Evolutionary conservation across 2,329 filamentous ascomycete species (phyloP), one percentile per base, ranked within the genome.

Genomic region (Fusarium nygamai): DNA sequence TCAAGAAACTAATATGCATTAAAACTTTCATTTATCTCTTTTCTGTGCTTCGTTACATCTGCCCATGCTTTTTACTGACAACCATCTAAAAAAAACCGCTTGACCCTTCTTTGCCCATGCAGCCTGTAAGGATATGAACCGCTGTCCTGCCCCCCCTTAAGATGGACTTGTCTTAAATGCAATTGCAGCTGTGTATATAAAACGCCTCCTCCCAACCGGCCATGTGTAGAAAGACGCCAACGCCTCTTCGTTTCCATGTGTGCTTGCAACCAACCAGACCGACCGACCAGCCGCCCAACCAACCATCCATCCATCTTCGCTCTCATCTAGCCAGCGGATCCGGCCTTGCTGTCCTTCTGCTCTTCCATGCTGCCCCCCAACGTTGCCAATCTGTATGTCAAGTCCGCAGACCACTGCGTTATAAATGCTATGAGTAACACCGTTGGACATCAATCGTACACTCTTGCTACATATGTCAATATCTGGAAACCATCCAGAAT

Each of bases 181-280:
- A 74, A 78, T 74, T 75, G 76, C 69, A 75, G 74, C 68, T 77
- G 71, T 77, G 72, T 76, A 74, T 78, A 78, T 77, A 76, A 76
- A 78, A 78, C 77, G 77, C 77, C 77, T 73, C 74, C 64, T 69
- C 67, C 73, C 64, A 63, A 74, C 71, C 71, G 63, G 67, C 70
- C 77, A 78, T 75, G 71, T 77, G 69, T 76, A 76, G 72, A 76
- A 74, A 78, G 76, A 78, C 75, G 72, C 75, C 76, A 77, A 78
- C 76, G 76, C 77, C 76, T 75, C 71, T 76, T 63, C 64, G 44
- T 70, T 76, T 77, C 59, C 73, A 63, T 75, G 69, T 64, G 61
- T 77, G 64, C 62, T 69, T 69, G 61, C 63, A 72, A 69, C 47
- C 61, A 71, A 69, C 36, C 60, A 38, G 36, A 54, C 51, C 63